Evolutionary conservation across 2,329 filamentous ascomycete genomes (phyloP).

Genomic region (Alternaria triticina): DNA sequence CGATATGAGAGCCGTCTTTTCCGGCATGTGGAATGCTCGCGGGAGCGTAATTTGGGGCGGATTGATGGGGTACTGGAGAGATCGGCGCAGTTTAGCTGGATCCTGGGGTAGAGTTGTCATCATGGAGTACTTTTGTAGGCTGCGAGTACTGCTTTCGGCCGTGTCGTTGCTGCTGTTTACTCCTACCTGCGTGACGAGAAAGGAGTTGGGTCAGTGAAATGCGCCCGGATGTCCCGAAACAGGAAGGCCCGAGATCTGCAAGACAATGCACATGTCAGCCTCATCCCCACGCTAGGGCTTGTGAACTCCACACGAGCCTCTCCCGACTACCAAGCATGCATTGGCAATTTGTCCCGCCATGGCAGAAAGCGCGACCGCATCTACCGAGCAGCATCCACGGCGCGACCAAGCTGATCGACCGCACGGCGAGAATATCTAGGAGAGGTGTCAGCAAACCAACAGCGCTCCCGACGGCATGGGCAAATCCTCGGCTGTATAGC

Average conservation of each 20-base stretch:
- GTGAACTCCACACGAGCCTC: slow-evolving; percentile 8
- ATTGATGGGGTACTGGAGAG: slow-evolving; percentile 9
- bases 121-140: not conserved
- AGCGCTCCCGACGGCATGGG: not conserved
- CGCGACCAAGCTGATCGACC: not conserved
- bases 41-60: not conserved
- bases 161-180: not conserved
- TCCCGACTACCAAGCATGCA: slow-evolving; percentile 11
- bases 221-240: not conserved
- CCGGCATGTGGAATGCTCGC: not conserved
- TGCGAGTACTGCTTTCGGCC: not conserved
- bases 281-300: slow-evolving; percentile 6
- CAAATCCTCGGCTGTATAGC: not conserved
- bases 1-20: slow-evolving; percentile 6
- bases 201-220: not conserved
- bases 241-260: slow-evolving; percentile 8
- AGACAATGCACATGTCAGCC: not conserved
- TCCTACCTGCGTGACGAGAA: not conserved
- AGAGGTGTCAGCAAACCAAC: not conserved
- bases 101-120: not conserved
- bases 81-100: not conserved
- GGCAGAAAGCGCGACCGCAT: slow-evolving; percentile 1
- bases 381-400: not conserved
- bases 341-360: slow-evolving; percentile 13
- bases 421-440: not conserved